A percentile compares a stretch with the other conserved stretches of the same genome.
These are phyloP conservation scores for Boletus rubescentipes DNA, from an alignment of 768 basidiomycete species.

Conservation along the genomic window DNA sequence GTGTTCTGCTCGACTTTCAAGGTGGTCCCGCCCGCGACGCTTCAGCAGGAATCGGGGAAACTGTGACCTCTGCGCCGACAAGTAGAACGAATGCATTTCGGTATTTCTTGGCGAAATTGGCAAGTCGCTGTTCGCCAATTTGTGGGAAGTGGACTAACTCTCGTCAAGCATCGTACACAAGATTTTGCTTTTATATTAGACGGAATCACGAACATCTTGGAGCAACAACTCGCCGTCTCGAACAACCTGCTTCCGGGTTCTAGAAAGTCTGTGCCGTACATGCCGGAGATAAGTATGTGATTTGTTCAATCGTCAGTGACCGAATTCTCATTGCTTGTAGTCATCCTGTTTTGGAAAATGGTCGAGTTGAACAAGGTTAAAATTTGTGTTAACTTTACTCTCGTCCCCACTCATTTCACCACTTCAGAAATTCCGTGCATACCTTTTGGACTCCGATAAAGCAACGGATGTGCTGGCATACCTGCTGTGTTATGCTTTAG, in stretches of 20 bases:
- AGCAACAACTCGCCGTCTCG: slow-evolving; percentile 72
- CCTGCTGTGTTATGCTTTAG: slow-evolving; percentile 77
- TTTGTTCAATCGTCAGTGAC: background rate
- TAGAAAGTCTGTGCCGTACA: slow-evolving; percentile 77
- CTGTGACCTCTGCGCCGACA: slow-evolving; percentile 47
- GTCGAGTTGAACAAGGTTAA: slow-evolving; percentile 88
- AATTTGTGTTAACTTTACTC: slow-evolving; percentile 10
- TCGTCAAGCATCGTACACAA: slow-evolving; percentile 74
- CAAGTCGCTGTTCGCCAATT: slow-evolving; percentile 24
- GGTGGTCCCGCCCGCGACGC: slow-evolving; percentile 67
- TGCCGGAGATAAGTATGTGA: slow-evolving; percentile 74
- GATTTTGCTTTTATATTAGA: slow-evolving; percentile 85
- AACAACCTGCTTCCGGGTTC: slow-evolving; percentile 83
- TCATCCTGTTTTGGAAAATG: slow-evolving; percentile 87
- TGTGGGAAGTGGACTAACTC: slow-evolving; percentile 9
- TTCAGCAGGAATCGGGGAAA: slow-evolving; percentile 42
- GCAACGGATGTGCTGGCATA: slow-evolving; percentile 75
- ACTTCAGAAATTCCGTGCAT: slow-evolving; percentile 86
- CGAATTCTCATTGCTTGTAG: slow-evolving; percentile 37
- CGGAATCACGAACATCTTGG: slow-evolving; percentile 65
- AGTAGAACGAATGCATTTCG: slow-evolving; percentile 83
- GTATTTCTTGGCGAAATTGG: slow-evolving; percentile 89
- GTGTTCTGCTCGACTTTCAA: slow-evolving; percentile 77
- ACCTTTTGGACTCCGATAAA: slow-evolving; percentile 77
- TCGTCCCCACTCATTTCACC: background rate